Evolutionary conservation across 2,329 filamentous ascomycete species (phyloP).

Genomic region (Gnomoniopsis sp.): DNA sequence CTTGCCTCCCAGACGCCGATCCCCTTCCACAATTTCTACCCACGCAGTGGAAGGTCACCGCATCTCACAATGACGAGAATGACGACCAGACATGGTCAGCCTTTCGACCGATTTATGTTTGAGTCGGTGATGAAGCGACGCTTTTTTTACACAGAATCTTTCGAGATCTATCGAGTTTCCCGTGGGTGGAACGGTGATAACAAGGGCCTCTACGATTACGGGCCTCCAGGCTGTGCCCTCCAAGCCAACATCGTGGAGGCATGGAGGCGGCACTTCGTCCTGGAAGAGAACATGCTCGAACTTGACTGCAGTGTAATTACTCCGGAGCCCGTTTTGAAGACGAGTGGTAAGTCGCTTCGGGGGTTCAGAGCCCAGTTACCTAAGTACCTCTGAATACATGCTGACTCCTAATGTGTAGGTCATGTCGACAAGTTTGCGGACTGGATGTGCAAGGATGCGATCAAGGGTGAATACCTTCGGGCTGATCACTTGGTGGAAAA

Average conservation of each 20-base stretch:
- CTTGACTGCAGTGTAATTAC: slow-evolving; percentile 68
- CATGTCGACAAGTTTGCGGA: slow-evolving; percentile 71
- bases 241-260: slow-evolving; percentile 65
- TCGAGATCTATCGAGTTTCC: slow-evolving; percentile 60
- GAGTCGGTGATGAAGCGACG: slow-evolving; percentile 63
- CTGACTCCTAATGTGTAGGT: not conserved
- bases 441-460: slow-evolving; percentile 69
- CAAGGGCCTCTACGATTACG: slow-evolving; percentile 63
- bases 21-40: no score
- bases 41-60: not conserved
- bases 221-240: slow-evolving; percentile 62
- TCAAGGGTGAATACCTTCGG: slow-evolving; percentile 67
- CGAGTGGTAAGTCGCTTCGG: slow-evolving; percentile 43
- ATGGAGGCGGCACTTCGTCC: slow-evolving; percentile 68
- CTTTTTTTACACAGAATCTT: slow-evolving; percentile 65
- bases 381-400: not conserved
- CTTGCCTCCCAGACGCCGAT: no score
- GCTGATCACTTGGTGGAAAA: slow-evolving; percentile 67
- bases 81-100: slow-evolving; percentile 32
- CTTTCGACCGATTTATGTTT: slow-evolving; percentile 60
- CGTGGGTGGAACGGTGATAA: slow-evolving; percentile 12
- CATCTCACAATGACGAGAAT: not conserved
- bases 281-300: slow-evolving; percentile 69
- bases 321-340: slow-evolving; percentile 66
- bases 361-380: no score